Conservation (phyloP, 768 basidiomycete species). For the Suillus paluster region DNA sequence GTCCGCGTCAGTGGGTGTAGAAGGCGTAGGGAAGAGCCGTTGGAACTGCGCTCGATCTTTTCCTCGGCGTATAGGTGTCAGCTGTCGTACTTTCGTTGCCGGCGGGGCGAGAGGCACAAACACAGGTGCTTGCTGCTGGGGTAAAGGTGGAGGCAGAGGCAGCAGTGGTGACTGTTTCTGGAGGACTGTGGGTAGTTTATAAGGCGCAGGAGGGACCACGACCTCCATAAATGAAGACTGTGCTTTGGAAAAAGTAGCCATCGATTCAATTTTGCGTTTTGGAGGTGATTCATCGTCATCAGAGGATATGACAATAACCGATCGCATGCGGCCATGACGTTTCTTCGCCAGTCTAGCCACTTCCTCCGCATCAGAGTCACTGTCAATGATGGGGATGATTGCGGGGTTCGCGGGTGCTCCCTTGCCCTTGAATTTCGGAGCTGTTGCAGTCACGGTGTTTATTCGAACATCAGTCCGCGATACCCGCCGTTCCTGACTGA, state of each 20-base stretch:
- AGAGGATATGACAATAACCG: constrained; percentile 43
- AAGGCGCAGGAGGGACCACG: constrained; percentile 42
- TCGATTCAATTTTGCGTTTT: constrained; percentile 11
- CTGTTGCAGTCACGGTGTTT: constrained; percentile 29
- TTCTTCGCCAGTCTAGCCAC: constrained; percentile 14
- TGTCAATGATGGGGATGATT: constrained; percentile 29
- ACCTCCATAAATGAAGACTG: constrained; percentile 42
- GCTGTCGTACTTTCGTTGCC: constrained; percentile 55
- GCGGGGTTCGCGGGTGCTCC: background rate
- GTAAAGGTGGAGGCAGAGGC: background rate
- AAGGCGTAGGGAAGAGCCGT: constrained; percentile 56
- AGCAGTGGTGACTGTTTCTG: constrained; percentile 7
- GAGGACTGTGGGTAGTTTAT: constrained; percentile 19
- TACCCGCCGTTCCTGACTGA: constrained; percentile 65
- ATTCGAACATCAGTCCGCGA: constrained; percentile 48
- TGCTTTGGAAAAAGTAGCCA: constrained; percentile 9
- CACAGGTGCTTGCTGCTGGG: constrained; percentile 8
- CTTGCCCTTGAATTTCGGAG: constrained; percentile 14
- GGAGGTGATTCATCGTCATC: constrained; percentile 51
- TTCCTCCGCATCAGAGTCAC: constrained; percentile 35
- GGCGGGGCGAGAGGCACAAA: constrained; percentile 23
- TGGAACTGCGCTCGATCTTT: constrained; percentile 39
- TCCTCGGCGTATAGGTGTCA: constrained; percentile 67
- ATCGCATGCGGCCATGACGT: constrained; percentile 19
- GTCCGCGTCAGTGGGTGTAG: constrained; percentile 57